These are phyloP conservation scores for Botrytis medusae DNA, from an alignment of 2,329 filamentous ascomycete species.

Conservation along the genomic window DNA sequence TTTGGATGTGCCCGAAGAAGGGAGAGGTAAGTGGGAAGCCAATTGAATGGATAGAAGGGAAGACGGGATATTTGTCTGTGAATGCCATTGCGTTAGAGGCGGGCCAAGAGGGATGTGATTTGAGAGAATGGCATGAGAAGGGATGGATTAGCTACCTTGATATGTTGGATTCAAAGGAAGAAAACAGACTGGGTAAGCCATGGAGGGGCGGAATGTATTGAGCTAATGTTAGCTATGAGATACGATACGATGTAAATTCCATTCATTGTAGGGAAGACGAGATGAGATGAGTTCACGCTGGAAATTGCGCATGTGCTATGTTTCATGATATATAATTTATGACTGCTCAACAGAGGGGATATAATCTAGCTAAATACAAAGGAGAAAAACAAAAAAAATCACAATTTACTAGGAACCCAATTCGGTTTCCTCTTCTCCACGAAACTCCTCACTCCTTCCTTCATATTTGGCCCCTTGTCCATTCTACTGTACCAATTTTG, in stretches of 20 bases:
- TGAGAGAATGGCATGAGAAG: conserved; percentile 43
- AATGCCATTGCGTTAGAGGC: conserved; percentile 44
- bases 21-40: conserved; percentile 36
- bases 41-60: conserved; percentile 35
- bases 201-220: conserved; percentile 36
- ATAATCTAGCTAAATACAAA: conserved; percentile 18
- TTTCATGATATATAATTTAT: not conserved
- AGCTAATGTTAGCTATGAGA: conserved; percentile 1
- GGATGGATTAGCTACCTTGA: conserved; percentile 39
- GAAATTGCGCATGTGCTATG: not conserved
- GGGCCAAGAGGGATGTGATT: conserved; percentile 43
- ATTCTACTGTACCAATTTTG: conserved; percentile 60
- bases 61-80: conserved; percentile 41
- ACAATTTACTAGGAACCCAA: conserved; percentile 66
- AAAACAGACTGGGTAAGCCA: conserved; percentile 28
- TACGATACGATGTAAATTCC: too few species aligned
- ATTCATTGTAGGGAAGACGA: not conserved
- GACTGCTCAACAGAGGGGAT: not conserved
- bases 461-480: conserved; percentile 68
- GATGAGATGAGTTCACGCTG: not conserved
- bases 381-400: conserved; percentile 25
- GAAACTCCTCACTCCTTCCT: conserved; percentile 72
- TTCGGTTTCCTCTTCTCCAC: conserved; percentile 70
- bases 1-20: conserved; percentile 39
- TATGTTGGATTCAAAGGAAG: conserved; percentile 23